phyloP scores from a whole-genome alignment of 1,139 yeast species.

The Nakaseomyces nivariensis region DNA sequence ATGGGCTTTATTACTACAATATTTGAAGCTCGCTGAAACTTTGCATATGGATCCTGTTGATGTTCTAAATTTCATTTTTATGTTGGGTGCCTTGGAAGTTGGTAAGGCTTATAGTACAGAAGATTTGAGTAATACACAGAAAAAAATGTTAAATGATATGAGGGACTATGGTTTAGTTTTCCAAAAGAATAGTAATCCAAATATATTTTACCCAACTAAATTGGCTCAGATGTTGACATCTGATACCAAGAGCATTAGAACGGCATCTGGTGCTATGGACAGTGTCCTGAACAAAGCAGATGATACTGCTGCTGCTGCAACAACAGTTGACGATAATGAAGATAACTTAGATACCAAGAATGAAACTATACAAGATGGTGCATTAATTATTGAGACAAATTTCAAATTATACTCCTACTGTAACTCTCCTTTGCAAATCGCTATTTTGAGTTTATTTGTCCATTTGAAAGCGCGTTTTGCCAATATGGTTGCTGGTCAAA shows the following conservation, averaged over 20 bases:
- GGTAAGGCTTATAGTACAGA: slow-evolving; percentile 76
- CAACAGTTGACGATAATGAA: slow-evolving; percentile 24
- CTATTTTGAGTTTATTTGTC: slow-evolving; percentile 79
- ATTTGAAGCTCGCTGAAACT: slow-evolving; percentile 73
- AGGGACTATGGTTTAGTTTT: slow-evolving; percentile 88
- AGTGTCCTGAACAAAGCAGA: slow-evolving; percentile 36
- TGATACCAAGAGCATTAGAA: slow-evolving; percentile 58
- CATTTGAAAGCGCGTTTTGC: slow-evolving; percentile 76
- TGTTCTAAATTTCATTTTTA: slow-evolving; percentile 83
- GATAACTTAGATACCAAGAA: slow-evolving; percentile 6
- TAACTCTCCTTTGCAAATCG: slow-evolving; percentile 89
- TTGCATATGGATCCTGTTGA: slow-evolving; percentile 94
- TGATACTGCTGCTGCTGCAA: slow-evolving; percentile 15
- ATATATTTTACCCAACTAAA: slow-evolving; percentile 80
- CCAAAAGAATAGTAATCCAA: slow-evolving; percentile 51
- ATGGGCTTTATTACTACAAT: slow-evolving; percentile 85
- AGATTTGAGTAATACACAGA: slow-evolving; percentile 70
- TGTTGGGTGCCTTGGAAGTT: slow-evolving; percentile 83
- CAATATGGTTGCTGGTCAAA: slow-evolving; percentile 87
- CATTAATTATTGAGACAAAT: slow-evolving; percentile 85
- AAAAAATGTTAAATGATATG: slow-evolving; percentile 78
- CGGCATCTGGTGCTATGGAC: slow-evolving; percentile 62
- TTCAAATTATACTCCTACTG: slow-evolving; percentile 91
- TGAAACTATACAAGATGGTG: slow-evolving; percentile 37
- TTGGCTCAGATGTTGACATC: slow-evolving; percentile 86